Evolutionary conservation across 768 basidiomycete genomes (phyloP).

Genomic region (Boletus vinaceobasis): DNA sequence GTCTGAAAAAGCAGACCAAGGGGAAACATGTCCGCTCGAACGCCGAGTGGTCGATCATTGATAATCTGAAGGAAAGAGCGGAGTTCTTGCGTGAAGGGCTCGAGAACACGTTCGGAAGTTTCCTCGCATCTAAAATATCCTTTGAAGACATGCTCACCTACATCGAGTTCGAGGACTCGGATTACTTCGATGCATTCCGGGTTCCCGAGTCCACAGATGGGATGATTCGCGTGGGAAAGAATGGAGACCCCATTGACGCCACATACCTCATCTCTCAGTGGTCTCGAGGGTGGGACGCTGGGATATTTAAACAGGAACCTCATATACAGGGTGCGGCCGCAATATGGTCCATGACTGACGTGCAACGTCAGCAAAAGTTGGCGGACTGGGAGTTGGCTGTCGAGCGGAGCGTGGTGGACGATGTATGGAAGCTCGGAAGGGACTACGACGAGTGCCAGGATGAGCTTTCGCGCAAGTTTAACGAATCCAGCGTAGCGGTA

Average conservation of each 20-base stretch:
- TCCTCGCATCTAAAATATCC: conserved; percentile 19
- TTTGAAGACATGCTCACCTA: conserved; percentile 37
- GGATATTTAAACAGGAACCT: conserved; percentile 32
- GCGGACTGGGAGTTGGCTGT: conserved; percentile 37
- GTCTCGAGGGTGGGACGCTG: conserved; percentile 42
- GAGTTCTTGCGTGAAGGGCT: conserved; percentile 18
- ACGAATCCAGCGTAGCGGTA: conserved; percentile 30
- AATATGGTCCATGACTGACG: conserved; percentile 39
- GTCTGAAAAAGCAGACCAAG: conserved; percentile 39
- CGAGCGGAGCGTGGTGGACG: conserved; percentile 32
- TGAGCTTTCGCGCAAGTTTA: conserved; percentile 36
- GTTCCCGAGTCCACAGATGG: conserved; percentile 42
- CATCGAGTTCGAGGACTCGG: conserved; percentile 50
- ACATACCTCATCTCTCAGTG: conserved; percentile 50
- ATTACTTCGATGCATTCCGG: conserved; percentile 44
- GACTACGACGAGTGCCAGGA: conserved; percentile 41
- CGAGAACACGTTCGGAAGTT: conserved; percentile 27
- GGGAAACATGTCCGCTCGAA: conserved; percentile 23
- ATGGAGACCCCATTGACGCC: conserved; percentile 33
- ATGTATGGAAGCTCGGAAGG: conserved; percentile 31
- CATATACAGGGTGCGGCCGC: conserved; percentile 20
- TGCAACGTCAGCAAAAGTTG: conserved; percentile 25
- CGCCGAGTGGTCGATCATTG: conserved; percentile 41
- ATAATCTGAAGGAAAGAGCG: conserved; percentile 32
- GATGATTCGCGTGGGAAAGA: conserved; percentile 43